A percentile compares a stretch with the other conserved stretches of the same genome.
Evolutionary conservation across 345 rosid species (phyloP).

Genomic region (Sisymbrium irio): DNA sequence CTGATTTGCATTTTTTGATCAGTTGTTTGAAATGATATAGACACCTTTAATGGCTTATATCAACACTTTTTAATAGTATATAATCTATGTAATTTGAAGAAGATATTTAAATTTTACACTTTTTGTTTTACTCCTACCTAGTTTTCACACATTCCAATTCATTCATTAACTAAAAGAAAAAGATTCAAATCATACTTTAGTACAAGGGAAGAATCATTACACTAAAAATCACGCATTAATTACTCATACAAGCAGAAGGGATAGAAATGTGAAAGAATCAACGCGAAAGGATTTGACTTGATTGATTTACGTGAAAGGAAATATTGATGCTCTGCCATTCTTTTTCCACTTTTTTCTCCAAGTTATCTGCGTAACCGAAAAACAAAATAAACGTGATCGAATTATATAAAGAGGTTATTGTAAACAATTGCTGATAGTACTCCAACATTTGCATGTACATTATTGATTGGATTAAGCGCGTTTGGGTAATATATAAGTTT

Average conservation of each 20-base stretch:
- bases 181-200: constrained; percentile 10
- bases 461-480: not conserved
- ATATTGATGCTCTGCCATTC: constrained; percentile 15
- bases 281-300: constrained; percentile 1
- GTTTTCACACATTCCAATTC: not conserved
- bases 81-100: too few species aligned
- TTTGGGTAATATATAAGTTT: not conserved
- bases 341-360: constrained; percentile 12
- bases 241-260: constrained; percentile 7
- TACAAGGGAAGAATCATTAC: constrained; percentile 21
- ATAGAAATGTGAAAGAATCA: constrained; percentile 25
- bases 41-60: too few species aligned
- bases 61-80: too few species aligned
- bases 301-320: constrained; percentile 1
- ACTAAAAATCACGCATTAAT: constrained; percentile 17
- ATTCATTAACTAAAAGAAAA: not conserved
- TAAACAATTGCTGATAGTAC: not conserved
- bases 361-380: constrained; percentile 13
- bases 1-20: too few species aligned
- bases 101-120: too few species aligned
- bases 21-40: too few species aligned
- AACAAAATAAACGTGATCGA: not conserved
- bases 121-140: not conserved
- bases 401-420: not conserved
- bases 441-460: not conserved